Evolutionary conservation across 805 yeast genomes (phyloP).

Genomic region (Brettanomyces bruxellensis): DNA sequence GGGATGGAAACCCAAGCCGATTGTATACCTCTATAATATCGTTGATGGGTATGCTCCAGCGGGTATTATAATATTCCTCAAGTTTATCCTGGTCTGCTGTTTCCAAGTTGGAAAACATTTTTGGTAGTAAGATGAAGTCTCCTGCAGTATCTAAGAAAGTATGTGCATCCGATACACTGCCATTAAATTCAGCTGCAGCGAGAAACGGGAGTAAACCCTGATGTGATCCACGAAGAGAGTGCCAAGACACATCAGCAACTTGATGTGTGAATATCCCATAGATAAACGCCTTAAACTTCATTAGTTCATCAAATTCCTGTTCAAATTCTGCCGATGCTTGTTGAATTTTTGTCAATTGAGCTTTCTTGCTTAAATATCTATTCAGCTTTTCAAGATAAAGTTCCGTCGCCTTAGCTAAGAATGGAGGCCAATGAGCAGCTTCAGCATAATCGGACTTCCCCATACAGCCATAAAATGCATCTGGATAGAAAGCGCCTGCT

Average conservation of each 20-base stretch:
- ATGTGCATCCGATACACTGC: conserved; percentile 42
- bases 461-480: conserved; percentile 54
- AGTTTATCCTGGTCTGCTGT: conserved; percentile 2
- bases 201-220: conserved; percentile 48
- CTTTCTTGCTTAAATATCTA: conserved; percentile 8
- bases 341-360: not conserved
- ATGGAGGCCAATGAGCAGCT: conserved; percentile 64
- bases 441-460: conserved; percentile 47
- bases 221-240: conserved; percentile 38
- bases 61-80: conserved; percentile 17
- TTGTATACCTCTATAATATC: conserved; percentile 35
- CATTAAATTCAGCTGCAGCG: conserved; percentile 45
- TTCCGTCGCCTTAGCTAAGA: conserved; percentile 36
- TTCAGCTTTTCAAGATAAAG: conserved; percentile 27
- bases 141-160: conserved; percentile 53
- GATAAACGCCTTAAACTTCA: conserved; percentile 40
- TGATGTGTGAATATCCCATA: conserved; percentile 56
- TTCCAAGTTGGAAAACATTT: conserved; percentile 24
- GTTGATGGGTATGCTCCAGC: conserved; percentile 35
- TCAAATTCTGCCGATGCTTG: not conserved
- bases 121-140: conserved; percentile 42
- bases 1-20: conserved; percentile 25
- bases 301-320: conserved; percentile 14
- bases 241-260: conserved; percentile 61
- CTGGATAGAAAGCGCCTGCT: conserved; percentile 64